Base-by-base conservation (phyloP, 345 rosid genomes). In the Hibiscus trionum region DNA sequence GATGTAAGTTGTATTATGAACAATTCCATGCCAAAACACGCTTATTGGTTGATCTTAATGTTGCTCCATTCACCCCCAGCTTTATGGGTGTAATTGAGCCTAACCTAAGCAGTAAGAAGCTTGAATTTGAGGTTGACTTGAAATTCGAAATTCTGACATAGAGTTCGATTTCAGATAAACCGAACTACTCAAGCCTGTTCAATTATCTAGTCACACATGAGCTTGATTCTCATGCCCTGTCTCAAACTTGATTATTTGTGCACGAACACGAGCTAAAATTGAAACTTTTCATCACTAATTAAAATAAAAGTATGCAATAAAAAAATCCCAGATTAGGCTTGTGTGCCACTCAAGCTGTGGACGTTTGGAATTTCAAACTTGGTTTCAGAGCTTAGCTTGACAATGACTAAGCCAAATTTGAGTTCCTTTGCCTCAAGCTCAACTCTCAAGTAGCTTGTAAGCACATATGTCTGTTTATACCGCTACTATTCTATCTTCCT, bases 1-100 rank as follows among this genome's bases (percentile, higher is more conserved):
- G 90, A 94, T 69, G 99, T 92, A 88, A 86, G 90, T 76, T 79
- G 72, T 46, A 60, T 70, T 67, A 35, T 19, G 31, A 49, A 39
- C 59, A 27, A 58, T 27, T 49, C 57, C 50, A 49, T 67, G 71
- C 58, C 44, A 16, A 16, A 67, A 3, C 59, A 8, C 0, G 0
- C 42, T 27, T 49, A 31, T 71, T 56, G 14, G 7, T 14, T 64
- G 70, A 21, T 39, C 4, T 35, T 42, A 57, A 26, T 37, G 21
- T 53, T 53, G 50, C 39, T 55, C 17, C 11, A 29, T 31, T 68
- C 16, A 16, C 42, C 71, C 16, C 16, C 59, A 9, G 42, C 17
- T 58, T 4, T 11, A 58, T 31, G 35, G 35, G 9, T 26, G 62
- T 26, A 58, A 11, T 58, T 58, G n/a, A 58, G 62, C 6, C n/a